Conservation (phyloP, 768 basidiomycete genomes). For the Sarcomyxa edulis region DNA sequence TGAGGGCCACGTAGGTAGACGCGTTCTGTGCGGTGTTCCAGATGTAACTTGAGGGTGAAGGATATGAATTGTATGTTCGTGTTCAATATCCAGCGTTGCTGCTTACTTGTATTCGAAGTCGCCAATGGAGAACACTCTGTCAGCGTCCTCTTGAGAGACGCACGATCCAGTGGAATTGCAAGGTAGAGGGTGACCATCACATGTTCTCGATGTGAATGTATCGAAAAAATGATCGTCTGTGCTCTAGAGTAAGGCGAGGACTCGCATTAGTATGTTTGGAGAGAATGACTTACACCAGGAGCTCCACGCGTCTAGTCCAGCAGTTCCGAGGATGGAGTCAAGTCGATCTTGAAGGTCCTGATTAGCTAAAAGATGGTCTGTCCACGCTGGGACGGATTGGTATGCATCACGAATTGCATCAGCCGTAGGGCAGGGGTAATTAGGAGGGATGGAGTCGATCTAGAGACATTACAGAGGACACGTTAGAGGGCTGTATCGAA, state of each 20-base stretch:
- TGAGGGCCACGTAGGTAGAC: constrained; percentile 9
- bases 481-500: neutral
- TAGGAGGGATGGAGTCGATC: constrained; percentile 13
- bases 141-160: constrained; percentile 10
- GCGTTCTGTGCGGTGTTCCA: constrained; percentile 13
- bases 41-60: constrained; percentile 9
- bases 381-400: constrained; percentile 13
- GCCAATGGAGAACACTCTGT: constrained; percentile 8
- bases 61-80: neutral
- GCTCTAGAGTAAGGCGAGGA: too few species aligned
- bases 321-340: constrained; percentile 9
- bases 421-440: constrained; percentile 12
- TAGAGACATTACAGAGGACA: neutral
- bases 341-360: constrained; percentile 8
- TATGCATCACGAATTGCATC: constrained; percentile 11
- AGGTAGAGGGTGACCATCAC: constrained; percentile 11
- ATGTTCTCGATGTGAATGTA: constrained; percentile 11
- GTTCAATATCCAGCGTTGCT: too few species aligned
- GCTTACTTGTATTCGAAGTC: constrained; percentile 15
- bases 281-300: constrained; percentile 11
- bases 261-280: too few species aligned
- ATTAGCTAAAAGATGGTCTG: constrained; percentile 9
- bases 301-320: constrained; percentile 9
- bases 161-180: constrained; percentile 11
- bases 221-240: constrained; percentile 14